phyloP scores from a whole-genome alignment of 257 asterid genomes.

The Nicotiana otophora region DNA sequence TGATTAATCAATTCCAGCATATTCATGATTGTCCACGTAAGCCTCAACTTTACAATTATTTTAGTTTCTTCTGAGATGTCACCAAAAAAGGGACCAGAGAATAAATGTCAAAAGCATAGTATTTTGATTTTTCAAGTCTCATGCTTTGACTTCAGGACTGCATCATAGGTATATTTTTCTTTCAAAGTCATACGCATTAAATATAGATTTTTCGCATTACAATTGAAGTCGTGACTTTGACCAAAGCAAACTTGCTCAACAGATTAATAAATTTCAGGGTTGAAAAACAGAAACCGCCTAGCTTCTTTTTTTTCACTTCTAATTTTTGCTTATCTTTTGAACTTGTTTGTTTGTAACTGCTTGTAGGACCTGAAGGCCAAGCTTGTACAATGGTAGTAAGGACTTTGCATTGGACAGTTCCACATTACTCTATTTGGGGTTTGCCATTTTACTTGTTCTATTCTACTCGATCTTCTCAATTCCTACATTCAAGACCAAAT shows the following conservation, averaged over 20 bases:
- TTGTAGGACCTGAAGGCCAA: conserved; percentile 60
- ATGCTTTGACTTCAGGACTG: background rate
- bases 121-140: background rate
- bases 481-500: conserved; percentile 74
- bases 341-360: background rate
- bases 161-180: background rate
- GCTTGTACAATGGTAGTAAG: conserved; percentile 80
- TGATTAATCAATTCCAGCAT: background rate
- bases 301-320: no score
- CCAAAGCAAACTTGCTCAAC: background rate
- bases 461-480: conserved; percentile 83
- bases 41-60: background rate
- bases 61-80: background rate
- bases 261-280: no score
- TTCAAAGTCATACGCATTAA: background rate
- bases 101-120: background rate
- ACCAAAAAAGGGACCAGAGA: background rate
- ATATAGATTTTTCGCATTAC: background rate
- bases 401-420: conserved; percentile 88
- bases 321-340: no score
- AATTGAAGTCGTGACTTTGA: background rate
- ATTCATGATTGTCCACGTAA: background rate
- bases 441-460: conserved; percentile 83
- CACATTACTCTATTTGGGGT: conserved; percentile 92
- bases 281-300: no score